Evolutionary conservation across 352 stramenopile species (phyloP).

Genomic region (Phytophthora nicotianae): DNA sequence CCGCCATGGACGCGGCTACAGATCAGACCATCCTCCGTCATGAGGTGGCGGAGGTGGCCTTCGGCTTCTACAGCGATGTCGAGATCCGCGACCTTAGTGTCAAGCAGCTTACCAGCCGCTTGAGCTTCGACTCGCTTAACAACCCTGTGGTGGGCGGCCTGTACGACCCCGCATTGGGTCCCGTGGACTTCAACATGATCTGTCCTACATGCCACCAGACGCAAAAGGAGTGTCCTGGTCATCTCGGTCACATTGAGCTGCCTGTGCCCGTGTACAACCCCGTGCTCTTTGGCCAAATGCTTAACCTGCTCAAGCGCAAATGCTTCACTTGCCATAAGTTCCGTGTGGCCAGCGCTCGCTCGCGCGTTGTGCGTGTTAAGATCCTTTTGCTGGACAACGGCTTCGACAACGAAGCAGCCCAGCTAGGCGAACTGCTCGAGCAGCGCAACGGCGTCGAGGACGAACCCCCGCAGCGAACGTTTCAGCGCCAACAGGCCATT

Average conservation of each 20-base stretch:
- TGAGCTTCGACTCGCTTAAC: constrained; percentile 95
- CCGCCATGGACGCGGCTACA: constrained; percentile 82
- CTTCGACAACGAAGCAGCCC: constrained; percentile 78
- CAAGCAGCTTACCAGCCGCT: constrained; percentile 95
- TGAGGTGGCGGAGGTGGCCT: constrained; percentile 91
- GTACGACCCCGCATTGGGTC: constrained; percentile 97
- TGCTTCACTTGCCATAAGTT: constrained; percentile 99
- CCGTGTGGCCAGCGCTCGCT: constrained; percentile 71
- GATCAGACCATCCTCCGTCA: constrained; percentile 92
- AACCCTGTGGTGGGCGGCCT: constrained; percentile 95
- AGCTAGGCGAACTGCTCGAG: constrained; percentile 82
- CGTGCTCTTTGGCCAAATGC: constrained; percentile 95
- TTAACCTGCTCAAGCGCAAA: constrained; percentile 97
- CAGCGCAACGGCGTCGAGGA: constrained; percentile 89
- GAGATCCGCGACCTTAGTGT: constrained; percentile 97
- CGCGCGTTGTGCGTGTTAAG: constrained; percentile 89
- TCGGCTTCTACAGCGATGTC: constrained; percentile 98
- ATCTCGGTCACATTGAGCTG: constrained; percentile 99
- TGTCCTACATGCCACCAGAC: constrained; percentile 97
- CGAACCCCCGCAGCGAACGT: constrained; percentile 67
- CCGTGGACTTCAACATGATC: constrained; percentile 89
- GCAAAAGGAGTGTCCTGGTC: constrained; percentile 96
- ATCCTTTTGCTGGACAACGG: constrained; percentile 92
- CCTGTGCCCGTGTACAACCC: constrained; percentile 98
- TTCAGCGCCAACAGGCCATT: constrained; percentile 86